phyloP scores from a whole-genome alignment of 768 basidiomycete genomes.

The Cystobasidium tubakii region DNA sequence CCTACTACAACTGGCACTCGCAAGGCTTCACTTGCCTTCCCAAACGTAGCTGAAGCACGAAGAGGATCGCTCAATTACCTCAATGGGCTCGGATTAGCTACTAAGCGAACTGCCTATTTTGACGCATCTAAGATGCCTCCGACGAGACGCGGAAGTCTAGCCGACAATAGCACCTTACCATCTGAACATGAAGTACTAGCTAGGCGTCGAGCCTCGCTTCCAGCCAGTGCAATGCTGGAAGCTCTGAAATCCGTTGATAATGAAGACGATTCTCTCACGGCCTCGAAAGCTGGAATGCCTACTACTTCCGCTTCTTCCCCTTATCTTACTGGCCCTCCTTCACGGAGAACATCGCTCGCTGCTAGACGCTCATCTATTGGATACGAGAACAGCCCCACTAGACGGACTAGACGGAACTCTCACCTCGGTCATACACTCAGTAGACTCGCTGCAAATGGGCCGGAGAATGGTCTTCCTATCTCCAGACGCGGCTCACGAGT shows the following conservation, averaged over 20 bases:
- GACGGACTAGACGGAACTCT: slow-evolving; percentile 24
- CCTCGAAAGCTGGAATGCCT: neutral
- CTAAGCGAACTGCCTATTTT: slow-evolving; percentile 22
- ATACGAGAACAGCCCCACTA: neutral
- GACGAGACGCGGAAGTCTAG: neutral
- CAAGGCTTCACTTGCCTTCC: neutral
- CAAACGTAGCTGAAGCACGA: slow-evolving; percentile 21
- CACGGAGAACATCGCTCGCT: neutral
- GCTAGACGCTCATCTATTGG: slow-evolving; percentile 14
- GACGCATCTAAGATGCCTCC: neutral
- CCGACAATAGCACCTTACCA: neutral
- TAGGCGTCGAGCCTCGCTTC: neutral
- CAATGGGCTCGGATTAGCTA: slow-evolving; percentile 26
- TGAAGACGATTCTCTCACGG: neutral
- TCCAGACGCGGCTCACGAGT: neutral
- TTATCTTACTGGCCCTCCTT: neutral
- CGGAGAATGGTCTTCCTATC: slow-evolving; percentile 11
- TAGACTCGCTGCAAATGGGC: neutral
- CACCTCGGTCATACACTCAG: slow-evolving; percentile 29
- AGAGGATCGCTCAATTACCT: slow-evolving; percentile 32
- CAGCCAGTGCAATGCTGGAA: neutral
- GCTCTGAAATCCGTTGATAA: neutral
- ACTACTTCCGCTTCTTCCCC: neutral
- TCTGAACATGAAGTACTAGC: neutral
- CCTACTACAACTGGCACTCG: neutral